Evolutionary conservation across 306 rosid genomes (phyloP).

Genomic region (Pyrus communis): DNA sequence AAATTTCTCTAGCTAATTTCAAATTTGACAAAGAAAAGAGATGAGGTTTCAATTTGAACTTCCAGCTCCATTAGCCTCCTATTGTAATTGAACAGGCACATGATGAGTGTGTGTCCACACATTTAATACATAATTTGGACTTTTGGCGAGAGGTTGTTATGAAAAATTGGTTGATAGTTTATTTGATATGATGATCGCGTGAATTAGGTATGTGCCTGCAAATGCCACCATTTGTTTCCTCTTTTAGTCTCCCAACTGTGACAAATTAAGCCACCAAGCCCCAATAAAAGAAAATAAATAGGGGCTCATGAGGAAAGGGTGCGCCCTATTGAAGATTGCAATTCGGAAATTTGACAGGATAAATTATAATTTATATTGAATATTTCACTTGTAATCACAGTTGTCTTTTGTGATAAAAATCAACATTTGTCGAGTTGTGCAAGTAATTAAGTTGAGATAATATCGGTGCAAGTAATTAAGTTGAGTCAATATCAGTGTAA

Average conservation of each 20-base stretch:
- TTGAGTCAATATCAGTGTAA: no score
- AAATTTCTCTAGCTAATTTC: not conserved
- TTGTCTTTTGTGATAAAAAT: no score
- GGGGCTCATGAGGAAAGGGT: not conserved
- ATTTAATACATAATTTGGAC: not conserved
- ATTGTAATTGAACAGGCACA: not conserved
- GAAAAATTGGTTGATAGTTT: not conserved
- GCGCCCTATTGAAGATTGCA: not conserved
- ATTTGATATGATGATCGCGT: slow-evolving; percentile 8
- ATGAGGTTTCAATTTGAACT: not conserved
- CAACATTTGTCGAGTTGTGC: not conserved
- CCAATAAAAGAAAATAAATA: not conserved
- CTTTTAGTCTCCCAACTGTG: slow-evolving; percentile 10
- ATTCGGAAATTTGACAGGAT: no score
- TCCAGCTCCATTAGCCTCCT: not conserved
- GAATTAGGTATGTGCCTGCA: not conserved
- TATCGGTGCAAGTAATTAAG: no score
- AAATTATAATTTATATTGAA: no score
- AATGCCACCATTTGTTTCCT: not conserved
- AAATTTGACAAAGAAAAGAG: not conserved
- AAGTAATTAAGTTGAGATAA: no score
- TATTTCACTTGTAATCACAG: no score
- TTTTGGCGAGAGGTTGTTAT: not conserved
- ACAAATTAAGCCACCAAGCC: not conserved
- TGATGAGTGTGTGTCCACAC: not conserved